phyloP scores from a whole-genome alignment of 192 early-diverging fungal species.

The Pilaira anomala region DNA sequence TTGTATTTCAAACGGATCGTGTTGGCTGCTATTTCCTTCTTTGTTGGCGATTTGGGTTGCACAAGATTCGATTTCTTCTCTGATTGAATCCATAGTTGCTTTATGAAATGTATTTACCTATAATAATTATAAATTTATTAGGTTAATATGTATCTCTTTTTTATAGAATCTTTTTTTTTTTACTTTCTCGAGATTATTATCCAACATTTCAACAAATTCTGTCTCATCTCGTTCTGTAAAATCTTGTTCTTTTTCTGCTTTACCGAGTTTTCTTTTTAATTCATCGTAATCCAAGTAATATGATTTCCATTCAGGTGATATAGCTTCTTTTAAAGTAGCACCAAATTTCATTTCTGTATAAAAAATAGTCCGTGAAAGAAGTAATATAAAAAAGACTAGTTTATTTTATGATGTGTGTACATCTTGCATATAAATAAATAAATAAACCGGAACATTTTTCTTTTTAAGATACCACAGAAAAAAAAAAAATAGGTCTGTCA shows the following conservation, averaged over 20 bases:
- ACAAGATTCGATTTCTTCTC: slow-evolving; percentile 53
- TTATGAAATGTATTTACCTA: slow-evolving; percentile 70
- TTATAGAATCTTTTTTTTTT: not conserved
- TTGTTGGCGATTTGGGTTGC: not conserved
- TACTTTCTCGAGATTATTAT: slow-evolving; percentile 86
- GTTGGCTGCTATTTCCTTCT: slow-evolving; percentile 35
- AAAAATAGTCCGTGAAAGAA: no score
- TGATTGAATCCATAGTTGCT: slow-evolving; percentile 67
- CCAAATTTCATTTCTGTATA: slow-evolving; percentile 79
- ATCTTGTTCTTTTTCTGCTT: slow-evolving; percentile 51
- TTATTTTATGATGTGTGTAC: no score
- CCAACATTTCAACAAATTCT: slow-evolving; percentile 83
- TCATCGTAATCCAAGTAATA: slow-evolving; percentile 80
- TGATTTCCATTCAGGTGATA: slow-evolving; percentile 75
- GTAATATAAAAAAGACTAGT: no score
- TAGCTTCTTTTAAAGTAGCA: slow-evolving; percentile 62
- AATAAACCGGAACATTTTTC: no score
- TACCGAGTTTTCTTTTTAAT: slow-evolving; percentile 79
- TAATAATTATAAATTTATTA: not conserved
- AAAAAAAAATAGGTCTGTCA: no score
- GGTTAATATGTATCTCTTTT: not conserved
- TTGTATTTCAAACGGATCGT: slow-evolving; percentile 56
- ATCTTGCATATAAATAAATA: no score
- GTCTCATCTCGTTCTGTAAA: slow-evolving; percentile 88
- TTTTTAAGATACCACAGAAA: no score